phyloP scores from a whole-genome alignment of 2,329 filamentous ascomycete genomes.

The Colletotrichum cordylinicola region DNA sequence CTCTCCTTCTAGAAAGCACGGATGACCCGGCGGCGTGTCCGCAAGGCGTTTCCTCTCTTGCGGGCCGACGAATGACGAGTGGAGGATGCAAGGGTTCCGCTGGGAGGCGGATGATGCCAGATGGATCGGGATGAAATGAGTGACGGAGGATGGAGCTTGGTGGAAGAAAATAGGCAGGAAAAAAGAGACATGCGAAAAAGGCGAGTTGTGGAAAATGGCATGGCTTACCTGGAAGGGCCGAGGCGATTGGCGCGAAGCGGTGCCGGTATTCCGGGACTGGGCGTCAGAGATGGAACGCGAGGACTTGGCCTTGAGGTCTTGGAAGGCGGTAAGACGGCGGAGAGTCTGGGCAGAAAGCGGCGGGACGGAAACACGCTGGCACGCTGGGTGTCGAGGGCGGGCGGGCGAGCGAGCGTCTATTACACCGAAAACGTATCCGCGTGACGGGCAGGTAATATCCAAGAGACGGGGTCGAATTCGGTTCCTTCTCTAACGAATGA shows the following conservation, averaged over 20 bases:
- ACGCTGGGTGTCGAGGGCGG: background rate
- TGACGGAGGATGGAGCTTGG: background rate
- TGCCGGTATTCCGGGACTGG: slow-evolving; percentile 15
- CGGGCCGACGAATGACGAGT: background rate
- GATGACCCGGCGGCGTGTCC: background rate
- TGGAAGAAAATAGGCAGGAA: background rate
- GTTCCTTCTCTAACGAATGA: background rate
- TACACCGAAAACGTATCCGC: background rate
- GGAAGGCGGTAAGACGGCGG: slow-evolving; percentile 14
- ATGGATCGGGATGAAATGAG: background rate
- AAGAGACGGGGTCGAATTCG: background rate
- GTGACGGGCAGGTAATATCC: background rate
- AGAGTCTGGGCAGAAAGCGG: slow-evolving; percentile 10
- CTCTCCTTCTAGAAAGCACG: slow-evolving; percentile 3
- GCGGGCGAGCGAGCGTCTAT: background rate
- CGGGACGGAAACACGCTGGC: background rate
- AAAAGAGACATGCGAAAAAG: slow-evolving; percentile 2
- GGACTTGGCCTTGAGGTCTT: background rate
- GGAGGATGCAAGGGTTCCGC: background rate
- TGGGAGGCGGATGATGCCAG: background rate
- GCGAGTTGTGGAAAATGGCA: background rate
- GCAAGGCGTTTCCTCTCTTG: slow-evolving; percentile 2
- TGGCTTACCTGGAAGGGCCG: slow-evolving; percentile 13
- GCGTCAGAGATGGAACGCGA: slow-evolving; percentile 13
- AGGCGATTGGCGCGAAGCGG: slow-evolving; percentile 4